A percentile compares a stretch with the other conserved stretches of the same genome.
Conservation (phyloP, 2,329 filamentous ascomycete genomes). For the Apiospora saccharicola region DNA sequence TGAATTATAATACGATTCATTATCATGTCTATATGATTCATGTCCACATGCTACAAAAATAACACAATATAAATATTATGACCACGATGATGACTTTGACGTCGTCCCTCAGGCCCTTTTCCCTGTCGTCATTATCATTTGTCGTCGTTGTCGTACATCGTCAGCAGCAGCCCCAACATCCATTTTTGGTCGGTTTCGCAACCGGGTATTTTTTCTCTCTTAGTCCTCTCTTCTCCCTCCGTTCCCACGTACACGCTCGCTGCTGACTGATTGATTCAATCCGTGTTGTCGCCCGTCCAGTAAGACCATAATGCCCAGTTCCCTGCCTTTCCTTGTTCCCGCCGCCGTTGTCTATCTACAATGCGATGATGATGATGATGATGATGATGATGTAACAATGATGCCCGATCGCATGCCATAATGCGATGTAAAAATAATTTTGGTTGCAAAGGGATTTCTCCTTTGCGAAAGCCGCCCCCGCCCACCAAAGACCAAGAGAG, state of each 20-base stretch:
- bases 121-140: conserved; percentile 3
- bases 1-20: not conserved
- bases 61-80: conserved; percentile 17
- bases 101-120: not conserved
- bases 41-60: conserved; percentile 20
- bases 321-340: not conserved
- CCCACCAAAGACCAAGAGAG: not conserved
- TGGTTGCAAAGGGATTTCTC: not conserved
- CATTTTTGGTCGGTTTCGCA: not conserved
- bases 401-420: not conserved
- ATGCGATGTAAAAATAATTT: not conserved
- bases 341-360: not conserved
- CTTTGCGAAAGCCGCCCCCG: not conserved
- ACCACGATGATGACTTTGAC: not conserved
- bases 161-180: not conserved
- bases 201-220: not conserved
- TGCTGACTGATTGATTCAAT: not conserved
- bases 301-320: not conserved
- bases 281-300: not conserved
- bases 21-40: conserved; percentile 20
- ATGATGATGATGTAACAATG: conserved; percentile 5
- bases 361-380: conserved; percentile 5
- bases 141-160: not conserved
- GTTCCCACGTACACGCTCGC: not conserved
- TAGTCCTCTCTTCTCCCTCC: not conserved